phyloP scores from a whole-genome alignment of 495 filamentous ascomycete species.

The Annulohypoxylon maeteangense region DNA sequence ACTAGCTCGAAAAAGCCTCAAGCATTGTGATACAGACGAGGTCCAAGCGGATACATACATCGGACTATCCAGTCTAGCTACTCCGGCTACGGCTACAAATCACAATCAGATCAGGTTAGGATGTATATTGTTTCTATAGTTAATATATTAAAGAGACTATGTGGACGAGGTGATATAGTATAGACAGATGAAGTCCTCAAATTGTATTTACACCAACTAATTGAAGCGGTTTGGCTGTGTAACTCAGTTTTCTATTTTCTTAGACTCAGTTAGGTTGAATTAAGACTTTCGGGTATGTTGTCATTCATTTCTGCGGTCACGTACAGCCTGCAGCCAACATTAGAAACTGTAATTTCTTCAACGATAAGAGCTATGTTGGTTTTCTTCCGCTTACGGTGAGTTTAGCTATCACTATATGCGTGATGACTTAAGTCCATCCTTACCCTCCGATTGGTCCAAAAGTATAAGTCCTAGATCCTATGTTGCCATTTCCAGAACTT shows the following conservation, averaged over 20 bases:
- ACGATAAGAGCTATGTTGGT: background rate
- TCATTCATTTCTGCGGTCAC: background rate
- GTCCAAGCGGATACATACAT: background rate
- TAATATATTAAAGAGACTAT: background rate
- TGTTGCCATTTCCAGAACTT: background rate
- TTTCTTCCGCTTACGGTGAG: background rate
- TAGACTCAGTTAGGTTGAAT: background rate
- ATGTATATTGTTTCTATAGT: background rate
- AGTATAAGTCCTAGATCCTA: background rate
- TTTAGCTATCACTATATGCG: background rate
- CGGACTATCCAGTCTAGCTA: background rate
- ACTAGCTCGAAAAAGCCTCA: background rate
- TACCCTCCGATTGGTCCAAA: slow-evolving; percentile 3
- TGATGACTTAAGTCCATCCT: background rate
- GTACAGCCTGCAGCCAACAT: background rate
- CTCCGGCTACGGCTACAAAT: background rate
- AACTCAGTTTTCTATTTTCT: background rate
- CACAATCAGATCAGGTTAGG: background rate
- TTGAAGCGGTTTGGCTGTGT: background rate
- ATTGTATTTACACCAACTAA: background rate
- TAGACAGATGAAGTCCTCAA: background rate
- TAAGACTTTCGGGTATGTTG: background rate
- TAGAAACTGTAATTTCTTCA: background rate
- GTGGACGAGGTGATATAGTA: background rate
- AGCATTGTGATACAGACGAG: background rate